Conservation (phyloP, 2,329 filamentous ascomycete species). For the Colletotrichum euphorbiae region DNA sequence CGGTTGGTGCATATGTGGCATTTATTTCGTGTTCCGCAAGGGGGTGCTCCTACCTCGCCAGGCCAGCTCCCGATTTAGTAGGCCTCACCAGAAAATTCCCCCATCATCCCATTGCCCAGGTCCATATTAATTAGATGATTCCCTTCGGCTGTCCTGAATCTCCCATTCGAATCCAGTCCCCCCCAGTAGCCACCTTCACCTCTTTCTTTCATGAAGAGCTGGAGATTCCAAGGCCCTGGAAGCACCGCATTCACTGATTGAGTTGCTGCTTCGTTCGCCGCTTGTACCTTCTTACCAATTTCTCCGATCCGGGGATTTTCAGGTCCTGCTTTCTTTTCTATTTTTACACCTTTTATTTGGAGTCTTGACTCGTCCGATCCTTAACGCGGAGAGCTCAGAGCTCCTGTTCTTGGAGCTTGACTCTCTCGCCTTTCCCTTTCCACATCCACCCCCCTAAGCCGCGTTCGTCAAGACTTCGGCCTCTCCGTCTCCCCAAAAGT, state of each 20-base stretch:
- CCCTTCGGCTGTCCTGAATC: constrained; percentile 28
- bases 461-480: constrained; percentile 33
- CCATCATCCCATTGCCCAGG: constrained; percentile 26
- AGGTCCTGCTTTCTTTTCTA: constrained; percentile 15
- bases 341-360: constrained; percentile 15
- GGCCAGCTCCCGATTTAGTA: constrained; percentile 33
- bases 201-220: constrained; percentile 31
- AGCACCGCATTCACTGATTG: constrained; percentile 14
- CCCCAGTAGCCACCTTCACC: constrained; percentile 15
- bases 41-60: constrained; percentile 21
- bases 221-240: constrained; percentile 24
- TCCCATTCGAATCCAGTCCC: not conserved
- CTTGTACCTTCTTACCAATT: constrained; percentile 23
- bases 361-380: constrained; percentile 42
- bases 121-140: constrained; percentile 39
- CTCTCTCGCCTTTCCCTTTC: constrained; percentile 9
- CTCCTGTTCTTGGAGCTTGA: constrained; percentile 39
- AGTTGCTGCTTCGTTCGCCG: constrained; percentile 21
- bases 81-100: constrained; percentile 35
- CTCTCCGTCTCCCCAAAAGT: constrained; percentile 23
- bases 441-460: constrained; percentile 16
- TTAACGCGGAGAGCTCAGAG: constrained; percentile 39
- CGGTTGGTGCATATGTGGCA: constrained; percentile 41
- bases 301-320: constrained; percentile 24
- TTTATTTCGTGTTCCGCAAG: constrained; percentile 39